Conservation (phyloP, 176 grass and related monocot genomes). For the Musa acuminata region DNA sequence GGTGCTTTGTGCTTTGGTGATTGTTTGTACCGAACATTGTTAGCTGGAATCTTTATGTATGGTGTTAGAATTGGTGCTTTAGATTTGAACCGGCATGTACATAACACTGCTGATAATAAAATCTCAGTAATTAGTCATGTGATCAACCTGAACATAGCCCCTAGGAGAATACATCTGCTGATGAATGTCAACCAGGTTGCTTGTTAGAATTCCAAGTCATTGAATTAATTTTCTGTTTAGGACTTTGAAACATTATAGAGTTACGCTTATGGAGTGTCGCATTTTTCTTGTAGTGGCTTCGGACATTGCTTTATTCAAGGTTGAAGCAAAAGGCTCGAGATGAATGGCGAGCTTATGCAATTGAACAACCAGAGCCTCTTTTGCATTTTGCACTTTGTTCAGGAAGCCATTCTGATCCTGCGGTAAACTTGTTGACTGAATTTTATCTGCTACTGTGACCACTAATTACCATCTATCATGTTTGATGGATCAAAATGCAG, state of each 20-base stretch:
- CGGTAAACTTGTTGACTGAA: constrained; percentile 39
- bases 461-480: too few species aligned
- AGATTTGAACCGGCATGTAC: too few species aligned
- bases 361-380: constrained; percentile 81
- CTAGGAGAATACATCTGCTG: too few species aligned
- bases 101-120: too few species aligned
- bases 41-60: too few species aligned
- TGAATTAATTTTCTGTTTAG: neutral
- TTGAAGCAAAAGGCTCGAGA: constrained; percentile 80
- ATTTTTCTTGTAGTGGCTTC: constrained; percentile 79
- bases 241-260: neutral
- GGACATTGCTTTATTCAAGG: constrained; percentile 71
- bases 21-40: too few species aligned
- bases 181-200: too few species aligned
- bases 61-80: too few species aligned
- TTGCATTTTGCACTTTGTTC: constrained; percentile 94
- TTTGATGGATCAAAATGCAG: too few species aligned
- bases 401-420: constrained; percentile 97
- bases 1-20: too few species aligned
- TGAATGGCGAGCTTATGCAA: constrained; percentile 66
- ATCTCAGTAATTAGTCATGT: too few species aligned
- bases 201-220: neutral
- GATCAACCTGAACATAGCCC: too few species aligned
- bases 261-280: neutral
- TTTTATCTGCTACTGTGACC: neutral